These are phyloP conservation scores for Creolimax fragrantissima DNA, from an alignment of 78 protist species.

Conservation along the genomic window DNA sequence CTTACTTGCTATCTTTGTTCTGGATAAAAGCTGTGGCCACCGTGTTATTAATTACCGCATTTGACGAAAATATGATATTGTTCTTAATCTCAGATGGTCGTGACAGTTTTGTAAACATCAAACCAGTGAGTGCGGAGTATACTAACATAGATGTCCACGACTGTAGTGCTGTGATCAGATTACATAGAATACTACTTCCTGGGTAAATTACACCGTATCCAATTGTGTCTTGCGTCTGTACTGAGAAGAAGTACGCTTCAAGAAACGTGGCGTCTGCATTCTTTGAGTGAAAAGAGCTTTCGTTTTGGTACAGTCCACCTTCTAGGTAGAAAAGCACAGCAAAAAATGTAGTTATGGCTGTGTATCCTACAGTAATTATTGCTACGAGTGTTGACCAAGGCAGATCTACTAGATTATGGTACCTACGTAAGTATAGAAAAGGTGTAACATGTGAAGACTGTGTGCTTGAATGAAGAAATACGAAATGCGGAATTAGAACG, in stretches of 20 bases:
- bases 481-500: no score
- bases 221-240: conserved; percentile 6
- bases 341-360: neutral
- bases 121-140: neutral
- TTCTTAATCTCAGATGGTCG: neutral
- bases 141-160: neutral
- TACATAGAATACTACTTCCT: neutral
- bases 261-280: neutral
- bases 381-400: neutral
- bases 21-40: no score
- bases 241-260: neutral
- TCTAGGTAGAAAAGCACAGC: neutral
- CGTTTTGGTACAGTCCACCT: neutral
- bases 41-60: neutral
- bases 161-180: neutral
- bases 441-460: no score
- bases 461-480: no score
- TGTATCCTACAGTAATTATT: neutral
- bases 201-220: neutral
- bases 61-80: neutral
- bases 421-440: neutral
- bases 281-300: neutral
- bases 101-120: neutral
- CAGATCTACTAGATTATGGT: neutral
- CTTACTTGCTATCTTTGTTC: no score